A percentile compares a stretch with the other conserved stretches of the same genome.
Conservation (phyloP, 371 early-diverging fungal genomes). For the Umbelopsis sp. region DNA sequence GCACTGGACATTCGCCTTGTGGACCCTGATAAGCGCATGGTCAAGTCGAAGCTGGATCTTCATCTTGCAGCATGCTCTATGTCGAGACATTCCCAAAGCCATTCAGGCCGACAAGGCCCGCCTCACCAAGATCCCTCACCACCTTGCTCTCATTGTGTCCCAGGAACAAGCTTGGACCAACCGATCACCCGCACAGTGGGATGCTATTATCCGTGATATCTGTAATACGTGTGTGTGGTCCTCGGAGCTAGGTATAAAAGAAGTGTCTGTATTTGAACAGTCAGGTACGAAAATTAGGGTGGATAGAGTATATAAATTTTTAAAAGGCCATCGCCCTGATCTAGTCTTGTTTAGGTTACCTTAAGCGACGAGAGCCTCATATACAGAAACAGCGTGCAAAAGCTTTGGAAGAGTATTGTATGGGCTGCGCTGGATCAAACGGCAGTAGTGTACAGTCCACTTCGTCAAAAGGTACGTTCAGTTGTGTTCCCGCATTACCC, state of each 20-base stretch:
- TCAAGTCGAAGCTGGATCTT: conserved; percentile 15
- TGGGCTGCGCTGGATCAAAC: not conserved
- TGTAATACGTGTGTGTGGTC: conserved; percentile 48
- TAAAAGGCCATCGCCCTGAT: not conserved
- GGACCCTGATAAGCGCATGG: conserved; percentile 1
- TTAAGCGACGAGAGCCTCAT: conserved; percentile 10
- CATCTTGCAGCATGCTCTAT: not conserved
- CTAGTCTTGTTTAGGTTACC: conserved; percentile 5
- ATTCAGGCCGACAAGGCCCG: conserved; percentile 35
- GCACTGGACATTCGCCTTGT: not conserved
- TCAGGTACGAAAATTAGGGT: conserved; percentile 29
- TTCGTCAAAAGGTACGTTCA: not conserved
- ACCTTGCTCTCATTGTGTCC: conserved; percentile 41
- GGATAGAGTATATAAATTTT: not conserved
- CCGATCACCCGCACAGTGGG: conserved; percentile 36
- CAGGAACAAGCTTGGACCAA: conserved; percentile 34
- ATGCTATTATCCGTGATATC: conserved; percentile 36
- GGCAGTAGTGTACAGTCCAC: not conserved
- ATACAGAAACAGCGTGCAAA: conserved; percentile 13
- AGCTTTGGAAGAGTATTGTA: conserved; percentile 4
- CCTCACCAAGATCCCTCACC: conserved; percentile 49
- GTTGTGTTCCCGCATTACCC: not conserved
- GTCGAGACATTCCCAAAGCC: conserved; percentile 17
- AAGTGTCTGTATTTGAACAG: conserved; percentile 47
- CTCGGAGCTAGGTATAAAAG: conserved; percentile 44